Percentiles rank a stretch among this genome's conserved stretches.
These are phyloP conservation scores for Spinacia oleracea DNA, from an alignment of 179 eudicot species.

Conservation along the genomic window DNA sequence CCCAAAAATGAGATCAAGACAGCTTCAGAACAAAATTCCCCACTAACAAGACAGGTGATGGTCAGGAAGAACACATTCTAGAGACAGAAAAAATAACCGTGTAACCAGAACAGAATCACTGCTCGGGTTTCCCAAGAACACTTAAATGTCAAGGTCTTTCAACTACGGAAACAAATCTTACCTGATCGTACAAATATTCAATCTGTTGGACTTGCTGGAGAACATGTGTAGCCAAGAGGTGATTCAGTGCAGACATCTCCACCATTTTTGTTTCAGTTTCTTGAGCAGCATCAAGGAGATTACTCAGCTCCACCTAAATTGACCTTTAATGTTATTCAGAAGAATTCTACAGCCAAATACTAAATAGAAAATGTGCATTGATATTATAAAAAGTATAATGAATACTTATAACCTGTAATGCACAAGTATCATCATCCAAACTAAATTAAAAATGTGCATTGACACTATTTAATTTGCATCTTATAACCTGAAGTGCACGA, in stretches of 20 bases:
- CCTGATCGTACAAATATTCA: constrained; percentile 89
- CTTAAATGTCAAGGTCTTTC: neutral
- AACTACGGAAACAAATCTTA: constrained; percentile 25
- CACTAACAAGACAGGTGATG: too few species aligned
- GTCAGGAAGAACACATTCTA: too few species aligned
- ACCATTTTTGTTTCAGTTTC: constrained; percentile 93
- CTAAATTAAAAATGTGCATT: neutral
- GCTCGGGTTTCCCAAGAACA: neutral
- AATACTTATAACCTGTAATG: too few species aligned
- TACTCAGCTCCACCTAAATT: constrained; percentile 69
- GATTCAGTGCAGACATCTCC: constrained; percentile 95
- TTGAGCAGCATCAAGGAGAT: constrained; percentile 79
- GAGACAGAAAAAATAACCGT: neutral
- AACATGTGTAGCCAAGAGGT: constrained; percentile 93
- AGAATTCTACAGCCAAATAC: neutral
- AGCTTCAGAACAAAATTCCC: too few species aligned
- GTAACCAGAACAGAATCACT: neutral
- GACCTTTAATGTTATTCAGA: neutral
- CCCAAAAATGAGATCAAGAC: too few species aligned
- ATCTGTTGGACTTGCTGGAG: constrained; percentile 91
- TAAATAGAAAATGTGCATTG: neutral
- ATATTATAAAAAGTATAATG: neutral
- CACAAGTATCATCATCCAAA: constrained; percentile 75
- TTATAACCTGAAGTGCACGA: constrained; percentile 88
- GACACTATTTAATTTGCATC: neutral